These are phyloP conservation scores for Verticillium longisporum DNA, from an alignment of 2,329 filamentous ascomycete genomes.

Conservation along the genomic window DNA sequence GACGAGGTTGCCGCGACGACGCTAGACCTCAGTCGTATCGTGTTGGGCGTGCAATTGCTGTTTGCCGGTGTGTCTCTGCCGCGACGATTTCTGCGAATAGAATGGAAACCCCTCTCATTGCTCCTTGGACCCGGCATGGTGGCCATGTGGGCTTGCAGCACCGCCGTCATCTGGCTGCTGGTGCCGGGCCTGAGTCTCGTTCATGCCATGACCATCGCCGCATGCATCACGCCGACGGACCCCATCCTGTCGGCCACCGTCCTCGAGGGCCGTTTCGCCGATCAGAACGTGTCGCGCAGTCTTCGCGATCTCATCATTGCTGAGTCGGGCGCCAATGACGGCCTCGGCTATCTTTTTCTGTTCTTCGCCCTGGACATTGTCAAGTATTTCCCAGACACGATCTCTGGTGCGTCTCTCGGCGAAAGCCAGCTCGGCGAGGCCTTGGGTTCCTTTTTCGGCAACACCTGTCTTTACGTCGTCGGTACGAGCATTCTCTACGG, in stretches of 20 bases:
- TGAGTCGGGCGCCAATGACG: conserved; percentile 86
- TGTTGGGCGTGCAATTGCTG: conserved; percentile 85
- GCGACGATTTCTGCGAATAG: conserved; percentile 67
- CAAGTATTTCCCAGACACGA: conserved; percentile 54
- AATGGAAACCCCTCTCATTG: conserved; percentile 71
- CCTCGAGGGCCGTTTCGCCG: conserved; percentile 88
- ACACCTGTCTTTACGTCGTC: conserved; percentile 55
- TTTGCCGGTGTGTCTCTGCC: conserved; percentile 84
- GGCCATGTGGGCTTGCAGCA: conserved; percentile 80
- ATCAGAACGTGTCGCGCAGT: conserved; percentile 77
- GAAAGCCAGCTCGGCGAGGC: conserved; percentile 44
- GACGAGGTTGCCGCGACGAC: conserved; percentile 68
- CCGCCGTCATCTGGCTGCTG: conserved; percentile 69
- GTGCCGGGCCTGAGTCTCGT: conserved; percentile 67
- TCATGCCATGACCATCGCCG: conserved; percentile 71
- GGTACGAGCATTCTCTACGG: conserved; percentile 69
- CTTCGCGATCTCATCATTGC: conserved; percentile 75
- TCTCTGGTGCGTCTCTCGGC: conserved; percentile 43
- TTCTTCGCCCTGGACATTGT: conserved; percentile 81
- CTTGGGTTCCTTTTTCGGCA: conserved; percentile 65
- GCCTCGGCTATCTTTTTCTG: conserved; percentile 80
- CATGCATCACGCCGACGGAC: conserved; percentile 89
- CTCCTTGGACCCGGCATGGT: conserved; percentile 81
- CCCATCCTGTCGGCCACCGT: conserved; percentile 84
- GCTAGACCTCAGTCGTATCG: conserved; percentile 77